Evolutionary conservation across 305 asterid species (phyloP).

Genomic region (Fraxinus latifolia): DNA sequence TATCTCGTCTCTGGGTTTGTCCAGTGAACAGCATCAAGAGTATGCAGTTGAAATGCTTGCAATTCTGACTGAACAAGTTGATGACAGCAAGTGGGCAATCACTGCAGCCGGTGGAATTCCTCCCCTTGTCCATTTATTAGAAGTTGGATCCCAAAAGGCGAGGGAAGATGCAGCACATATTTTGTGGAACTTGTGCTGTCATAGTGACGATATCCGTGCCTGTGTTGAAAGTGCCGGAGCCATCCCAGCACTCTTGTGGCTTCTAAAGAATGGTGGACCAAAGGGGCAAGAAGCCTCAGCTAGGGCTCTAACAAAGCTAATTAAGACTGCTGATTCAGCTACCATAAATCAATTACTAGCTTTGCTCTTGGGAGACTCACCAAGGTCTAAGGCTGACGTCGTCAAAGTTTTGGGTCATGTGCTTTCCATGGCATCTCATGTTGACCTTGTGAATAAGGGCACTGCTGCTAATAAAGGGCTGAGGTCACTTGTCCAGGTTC

Average conservation of each 20-base stretch:
- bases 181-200: slow-evolving; percentile 67
- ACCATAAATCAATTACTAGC: slow-evolving; percentile 59
- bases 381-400: slow-evolving; percentile 60
- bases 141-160: slow-evolving; percentile 70
- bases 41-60: slow-evolving; percentile 72
- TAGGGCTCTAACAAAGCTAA: slow-evolving; percentile 53
- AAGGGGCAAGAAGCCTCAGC: slow-evolving; percentile 74
- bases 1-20: slow-evolving; percentile 74
- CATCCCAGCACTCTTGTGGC: slow-evolving; percentile 68
- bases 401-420: slow-evolving; percentile 78
- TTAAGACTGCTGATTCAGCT: slow-evolving; percentile 51
- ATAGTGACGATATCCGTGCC: slow-evolving; percentile 76
- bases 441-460: slow-evolving; percentile 57
- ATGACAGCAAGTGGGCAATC: slow-evolving; percentile 96
- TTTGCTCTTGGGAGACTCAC: slow-evolving; percentile 62
- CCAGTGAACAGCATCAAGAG: slow-evolving; percentile 83
- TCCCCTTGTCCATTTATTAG: slow-evolving; percentile 74
- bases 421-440: slow-evolving; percentile 59
- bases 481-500: slow-evolving; percentile 71
- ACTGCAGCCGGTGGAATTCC: slow-evolving; percentile 97
- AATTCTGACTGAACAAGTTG: slow-evolving; percentile 73
- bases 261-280: slow-evolving; percentile 67
- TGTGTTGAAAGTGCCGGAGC: slow-evolving; percentile 84
- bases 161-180: slow-evolving; percentile 62
- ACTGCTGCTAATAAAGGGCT: slow-evolving; percentile 67